Conservation (phyloP, 441 rosid genomes). For the Gossypium trilobum region DNA sequence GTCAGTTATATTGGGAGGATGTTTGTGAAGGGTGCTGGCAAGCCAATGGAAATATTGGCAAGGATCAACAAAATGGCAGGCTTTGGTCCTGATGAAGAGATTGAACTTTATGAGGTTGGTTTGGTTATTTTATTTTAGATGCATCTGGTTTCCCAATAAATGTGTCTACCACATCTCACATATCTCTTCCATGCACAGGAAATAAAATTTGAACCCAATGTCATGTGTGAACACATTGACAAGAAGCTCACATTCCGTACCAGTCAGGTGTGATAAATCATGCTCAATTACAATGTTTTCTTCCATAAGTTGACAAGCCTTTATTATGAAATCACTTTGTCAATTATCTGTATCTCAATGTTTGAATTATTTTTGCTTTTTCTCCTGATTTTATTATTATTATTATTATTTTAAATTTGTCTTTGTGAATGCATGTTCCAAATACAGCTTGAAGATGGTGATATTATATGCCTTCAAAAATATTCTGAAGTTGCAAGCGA, state of each 20-base stretch:
- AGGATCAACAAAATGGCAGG: conserved; percentile 82
- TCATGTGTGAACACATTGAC: conserved; percentile 55
- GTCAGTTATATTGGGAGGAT: conserved; percentile 58
- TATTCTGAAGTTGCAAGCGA: conserved; percentile 27
- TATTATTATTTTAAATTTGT: neutral
- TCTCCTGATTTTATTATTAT: neutral
- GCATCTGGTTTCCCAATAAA: neutral
- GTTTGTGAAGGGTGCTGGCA: conserved; percentile 46
- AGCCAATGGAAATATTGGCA: conserved; percentile 48
- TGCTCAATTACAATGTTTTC: conserved; percentile 9
- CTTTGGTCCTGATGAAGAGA: conserved; percentile 72
- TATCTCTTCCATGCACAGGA: conserved; percentile 33
- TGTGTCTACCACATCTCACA: neutral
- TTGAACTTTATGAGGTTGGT: conserved; percentile 83
- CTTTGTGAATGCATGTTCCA: conserved; percentile 12
- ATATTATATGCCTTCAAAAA: conserved; percentile 59
- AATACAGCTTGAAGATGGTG: conserved; percentile 62
- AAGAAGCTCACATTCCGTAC: conserved; percentile 37
- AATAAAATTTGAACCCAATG: conserved; percentile 55
- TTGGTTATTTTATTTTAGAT: neutral
- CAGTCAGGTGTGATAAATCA: conserved; percentile 41
- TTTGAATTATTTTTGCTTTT: neutral
- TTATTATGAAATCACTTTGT: neutral
- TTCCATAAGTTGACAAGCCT: neutral
- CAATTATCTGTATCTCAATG: neutral